Evolutionary conservation across 2,329 filamentous ascomycete species (phyloP).

Genomic region (Pseudogymnoascus sp.): DNA sequence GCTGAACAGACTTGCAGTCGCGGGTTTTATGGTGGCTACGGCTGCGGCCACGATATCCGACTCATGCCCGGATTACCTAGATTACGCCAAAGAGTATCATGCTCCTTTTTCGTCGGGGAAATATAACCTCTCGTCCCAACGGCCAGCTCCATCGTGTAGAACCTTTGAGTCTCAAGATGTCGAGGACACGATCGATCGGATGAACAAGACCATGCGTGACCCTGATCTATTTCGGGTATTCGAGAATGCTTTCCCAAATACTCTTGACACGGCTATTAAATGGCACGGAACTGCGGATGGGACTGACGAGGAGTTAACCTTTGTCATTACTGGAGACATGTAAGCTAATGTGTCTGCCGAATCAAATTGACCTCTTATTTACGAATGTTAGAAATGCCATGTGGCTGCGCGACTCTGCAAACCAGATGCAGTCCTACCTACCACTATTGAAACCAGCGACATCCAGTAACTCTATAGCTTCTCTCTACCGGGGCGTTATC

Average conservation of each 20-base stretch:
- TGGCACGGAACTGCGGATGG: conserved; percentile 57
- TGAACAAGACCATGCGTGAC: conserved; percentile 63
- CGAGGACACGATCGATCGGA: conserved; percentile 63
- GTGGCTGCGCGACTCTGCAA: conserved; percentile 79
- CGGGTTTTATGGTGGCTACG: background rate
- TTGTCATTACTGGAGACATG: conserved; percentile 51
- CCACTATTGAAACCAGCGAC: conserved; percentile 47
- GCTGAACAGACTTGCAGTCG: background rate
- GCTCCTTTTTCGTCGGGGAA: conserved; percentile 68
- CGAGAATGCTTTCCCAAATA: conserved; percentile 65
- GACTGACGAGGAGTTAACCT: conserved; percentile 53
- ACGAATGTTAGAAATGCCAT: conserved; percentile 69
- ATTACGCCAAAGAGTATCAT: conserved; percentile 51
- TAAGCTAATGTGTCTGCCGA: conserved; percentile 14
- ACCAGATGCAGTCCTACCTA: conserved; percentile 64
- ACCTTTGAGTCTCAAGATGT: conserved; percentile 72
- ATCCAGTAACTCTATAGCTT: conserved; percentile 51
- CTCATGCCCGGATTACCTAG: conserved; percentile 55
- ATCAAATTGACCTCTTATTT: conserved; percentile 43
- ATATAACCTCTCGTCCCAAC: conserved; percentile 69
- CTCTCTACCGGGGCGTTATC: conserved; percentile 61
- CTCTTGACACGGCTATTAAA: conserved; percentile 62
- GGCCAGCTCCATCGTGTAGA: conserved; percentile 66
- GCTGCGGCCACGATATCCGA: background rate
- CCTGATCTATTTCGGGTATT: conserved; percentile 67